Percentiles rank a stretch among this genome's conserved stretches.
phyloP scores from a whole-genome alignment of 129 eudicot species.

The Scalesia atractyloides region DNA sequence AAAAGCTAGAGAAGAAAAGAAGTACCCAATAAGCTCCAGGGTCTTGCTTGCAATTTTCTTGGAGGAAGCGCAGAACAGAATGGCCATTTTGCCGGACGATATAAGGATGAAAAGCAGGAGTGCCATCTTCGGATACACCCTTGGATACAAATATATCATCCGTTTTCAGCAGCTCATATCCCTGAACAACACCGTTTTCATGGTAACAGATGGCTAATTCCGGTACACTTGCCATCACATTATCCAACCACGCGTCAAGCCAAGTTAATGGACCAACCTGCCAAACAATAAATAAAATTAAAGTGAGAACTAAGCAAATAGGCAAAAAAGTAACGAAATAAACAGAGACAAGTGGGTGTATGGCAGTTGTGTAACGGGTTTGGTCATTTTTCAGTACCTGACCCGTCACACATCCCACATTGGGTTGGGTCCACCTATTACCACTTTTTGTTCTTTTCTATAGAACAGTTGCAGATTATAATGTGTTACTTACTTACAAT shows the following conservation, averaged over 20 bases:
- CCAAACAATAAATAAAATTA: constrained; percentile 5
- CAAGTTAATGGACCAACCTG: constrained; percentile 94
- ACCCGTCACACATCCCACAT: not conserved
- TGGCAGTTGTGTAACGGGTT: not conserved
- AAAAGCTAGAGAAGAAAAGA: not conserved
- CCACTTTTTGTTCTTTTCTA: constrained; percentile 4
- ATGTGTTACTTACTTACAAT: not conserved
- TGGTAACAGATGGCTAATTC: constrained; percentile 98
- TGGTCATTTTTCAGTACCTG: not conserved
- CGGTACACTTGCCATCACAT: constrained; percentile 98
- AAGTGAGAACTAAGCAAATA: not conserved
- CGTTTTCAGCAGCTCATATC: constrained; percentile 93
- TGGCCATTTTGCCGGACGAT: constrained; percentile 93
- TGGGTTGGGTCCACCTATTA: not conserved
- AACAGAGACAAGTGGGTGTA: not conserved
- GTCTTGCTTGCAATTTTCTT: constrained; percentile 97
- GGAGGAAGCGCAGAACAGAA: constrained; percentile 85
- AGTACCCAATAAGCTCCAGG: constrained; percentile 99
- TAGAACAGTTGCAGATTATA: not conserved
- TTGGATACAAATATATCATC: constrained; percentile 85
- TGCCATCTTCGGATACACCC: constrained; percentile 94
- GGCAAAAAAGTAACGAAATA: not conserved
- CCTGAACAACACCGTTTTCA: constrained; percentile 95
- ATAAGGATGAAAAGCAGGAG: constrained; percentile 94
- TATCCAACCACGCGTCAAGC: constrained; percentile 99